Evolutionary conservation across 176 grass and related monocot species (phyloP), one percentile per base, ranked within the genome.

Genomic region (Elymus sibiricus): DNA sequence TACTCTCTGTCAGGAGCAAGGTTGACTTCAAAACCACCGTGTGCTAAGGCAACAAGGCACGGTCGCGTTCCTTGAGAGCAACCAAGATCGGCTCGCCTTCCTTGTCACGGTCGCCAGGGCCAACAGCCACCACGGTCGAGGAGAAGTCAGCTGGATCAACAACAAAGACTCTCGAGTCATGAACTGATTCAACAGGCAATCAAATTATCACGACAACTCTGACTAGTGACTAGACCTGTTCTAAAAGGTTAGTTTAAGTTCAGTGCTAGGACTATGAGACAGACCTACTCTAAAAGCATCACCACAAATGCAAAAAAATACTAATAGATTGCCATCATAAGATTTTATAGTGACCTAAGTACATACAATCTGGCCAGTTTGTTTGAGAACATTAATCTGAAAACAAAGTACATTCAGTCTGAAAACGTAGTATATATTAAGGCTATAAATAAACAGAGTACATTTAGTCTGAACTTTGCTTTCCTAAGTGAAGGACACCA

Each of bases 121-220:
- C n/a, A n/a, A n/a, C n/a, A n/a, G n/a, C n/a, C n/a, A n/a, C 95
- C 95, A 69, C 91, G 95, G 40, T 93, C 95, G 70, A 98, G 91
- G 93, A 60, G 89, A 86, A 66, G 95, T 98, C 35, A 98, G 80
- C 95, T 98, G 76, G 60, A 85, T 37, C 74, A 49, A 78, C 0
- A 81, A 65, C 32, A 34, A 34, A 34, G 55, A 77, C 59, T 49
- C 6, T 72, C 31, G 88, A 76, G 7, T 15, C 10, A 70, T 9
- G 5, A 76, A 75, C 28, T 55, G 9, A 26, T 86, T 82, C 17
- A 21, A 51, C n/a, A 76, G 7, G 28, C 1, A 9, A n/a, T n/a
- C n/a, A n/a, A 12, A 76, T 11, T 15, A 59, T 19, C 2, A 27
- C 19, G 3, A 75, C 6, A 64, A 19, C 9, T 75, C 3, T 27